phyloP scores from a whole-genome alignment of 805 yeast genomes.

The Saturnispora sekii region DNA sequence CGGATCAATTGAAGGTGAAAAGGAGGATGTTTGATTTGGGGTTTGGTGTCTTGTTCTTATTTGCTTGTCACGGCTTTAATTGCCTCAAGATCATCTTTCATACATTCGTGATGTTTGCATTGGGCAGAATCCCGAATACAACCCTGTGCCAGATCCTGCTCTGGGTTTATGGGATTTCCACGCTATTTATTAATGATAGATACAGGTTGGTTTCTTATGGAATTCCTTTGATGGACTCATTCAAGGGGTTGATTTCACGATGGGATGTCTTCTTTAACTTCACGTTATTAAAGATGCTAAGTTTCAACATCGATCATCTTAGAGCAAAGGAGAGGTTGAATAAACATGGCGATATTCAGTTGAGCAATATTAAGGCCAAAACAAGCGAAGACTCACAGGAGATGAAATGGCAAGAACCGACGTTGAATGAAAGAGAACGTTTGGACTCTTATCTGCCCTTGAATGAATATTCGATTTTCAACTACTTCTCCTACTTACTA shows the following conservation, averaged over 20 bases:
- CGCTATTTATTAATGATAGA: slow-evolving; percentile 69
- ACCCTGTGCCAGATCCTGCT: slow-evolving; percentile 34
- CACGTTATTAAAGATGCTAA: slow-evolving; percentile 72
- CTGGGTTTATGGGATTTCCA: slow-evolving; percentile 75
- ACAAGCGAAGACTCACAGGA: slow-evolving; percentile 9
- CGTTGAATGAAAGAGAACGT: slow-evolving; percentile 52
- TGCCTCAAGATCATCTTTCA: slow-evolving; percentile 52
- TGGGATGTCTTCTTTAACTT: slow-evolving; percentile 98
- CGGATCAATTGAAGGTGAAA: slow-evolving; percentile 21
- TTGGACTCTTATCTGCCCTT: slow-evolving; percentile 53
- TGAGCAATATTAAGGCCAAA: slow-evolving; percentile 11
- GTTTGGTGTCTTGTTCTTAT: slow-evolving; percentile 60
- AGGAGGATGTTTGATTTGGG: slow-evolving; percentile 59
- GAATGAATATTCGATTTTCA: slow-evolving; percentile 48
- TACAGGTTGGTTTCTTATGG: slow-evolving; percentile 47
- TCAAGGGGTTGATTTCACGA: slow-evolving; percentile 68
- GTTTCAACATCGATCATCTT: slow-evolving; percentile 71
- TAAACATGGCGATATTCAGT: slow-evolving; percentile 4
- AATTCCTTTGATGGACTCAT: slow-evolving; percentile 45
- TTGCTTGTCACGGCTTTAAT: slow-evolving; percentile 76
- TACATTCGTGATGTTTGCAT: slow-evolving; percentile 39
- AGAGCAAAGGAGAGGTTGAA: slow-evolving; percentile 26
- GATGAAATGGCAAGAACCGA: slow-evolving; percentile 4
- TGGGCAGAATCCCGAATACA: slow-evolving; percentile 34
- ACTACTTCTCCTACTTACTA: slow-evolving; percentile 65